These are phyloP conservation scores for Xylaria cubensis DNA, from an alignment of 495 filamentous ascomycete genomes.

Conservation along the genomic window DNA sequence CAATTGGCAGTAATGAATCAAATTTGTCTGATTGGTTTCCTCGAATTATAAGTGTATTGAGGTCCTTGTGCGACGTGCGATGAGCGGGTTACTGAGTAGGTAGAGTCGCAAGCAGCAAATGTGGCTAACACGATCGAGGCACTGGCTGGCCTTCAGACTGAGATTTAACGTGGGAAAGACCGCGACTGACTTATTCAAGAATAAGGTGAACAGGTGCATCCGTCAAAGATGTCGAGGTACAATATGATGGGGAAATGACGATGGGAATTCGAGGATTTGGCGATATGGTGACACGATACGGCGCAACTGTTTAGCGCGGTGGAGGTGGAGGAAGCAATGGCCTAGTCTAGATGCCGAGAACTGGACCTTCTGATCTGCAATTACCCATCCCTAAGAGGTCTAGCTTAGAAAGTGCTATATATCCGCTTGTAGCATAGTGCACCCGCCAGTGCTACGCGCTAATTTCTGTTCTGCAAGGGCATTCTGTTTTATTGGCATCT, in stretches of 20 bases:
- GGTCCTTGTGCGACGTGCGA: background rate
- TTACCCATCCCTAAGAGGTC: background rate
- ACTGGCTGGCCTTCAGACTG: background rate
- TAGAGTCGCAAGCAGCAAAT: background rate
- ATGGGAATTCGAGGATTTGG: background rate
- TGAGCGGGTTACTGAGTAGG: background rate
- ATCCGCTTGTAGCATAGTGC: background rate
- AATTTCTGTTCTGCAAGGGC: background rate
- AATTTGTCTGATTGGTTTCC: background rate
- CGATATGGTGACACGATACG: background rate
- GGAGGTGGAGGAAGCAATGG: background rate
- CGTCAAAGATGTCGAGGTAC: background rate
- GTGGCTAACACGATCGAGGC: background rate
- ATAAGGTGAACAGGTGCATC: conserved; percentile 3
- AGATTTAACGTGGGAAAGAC: background rate
- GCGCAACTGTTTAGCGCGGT: background rate
- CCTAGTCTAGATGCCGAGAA: background rate
- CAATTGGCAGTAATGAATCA: background rate
- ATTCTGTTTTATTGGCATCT: background rate
- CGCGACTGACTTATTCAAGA: background rate
- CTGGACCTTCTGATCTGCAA: conserved; percentile 6
- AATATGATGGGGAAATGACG: conserved; percentile 14
- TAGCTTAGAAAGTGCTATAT: background rate
- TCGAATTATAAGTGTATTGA: background rate
- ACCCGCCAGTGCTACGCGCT: background rate